Evolutionary conservation across 2,329 filamentous ascomycete species (phyloP), one percentile per base, ranked within the genome.

Genomic region (Fusarium papillatum): DNA sequence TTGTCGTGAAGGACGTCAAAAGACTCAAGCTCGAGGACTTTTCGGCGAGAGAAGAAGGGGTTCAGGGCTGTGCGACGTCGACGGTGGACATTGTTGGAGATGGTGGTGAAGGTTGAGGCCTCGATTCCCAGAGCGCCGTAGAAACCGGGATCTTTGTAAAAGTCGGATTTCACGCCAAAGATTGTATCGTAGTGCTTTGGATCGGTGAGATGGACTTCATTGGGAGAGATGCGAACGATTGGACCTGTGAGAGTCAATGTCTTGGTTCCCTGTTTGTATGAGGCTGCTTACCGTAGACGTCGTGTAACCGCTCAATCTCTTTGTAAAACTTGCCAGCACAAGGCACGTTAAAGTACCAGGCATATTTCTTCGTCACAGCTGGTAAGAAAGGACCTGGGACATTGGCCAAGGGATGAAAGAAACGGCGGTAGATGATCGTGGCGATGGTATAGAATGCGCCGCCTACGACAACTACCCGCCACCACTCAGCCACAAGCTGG

Each of bases 11-110:
- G 83, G 59, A 82, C 82, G 71, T 74, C 84, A 74, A 64, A 29
- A 2, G 61, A 46, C 29, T 84, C 81, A 4, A 87, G 76, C 2
- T 75, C 75, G 8, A 77, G 70, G 24, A 88, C 81, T 10, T 83
- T 82, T 14, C 79, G 79, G 41, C 80, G 82, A 3, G 86, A 87
- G 74, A 88, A 89, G 78, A 86, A 88, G 0, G 80, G 82, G 66
- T 82, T 86, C 60, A 88, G 70, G 3, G 84, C 80, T 6, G 72
- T 80, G 17, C 87, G 84, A 5, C 87, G 84, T 22, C 82, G 77
- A 3, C 85, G 83, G 71, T 88, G 87, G 9, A 82, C 76, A 26
- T 85, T 81, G 68, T 86, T 83, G 10, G 80, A 74, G n/a, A 84
- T 78, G 0, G 85, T 87, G 9, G 50, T 53, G 16, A 84, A 79